Conservation (phyloP, 768 basidiomycete species). For the Omphalotus guepiniiformis region DNA sequence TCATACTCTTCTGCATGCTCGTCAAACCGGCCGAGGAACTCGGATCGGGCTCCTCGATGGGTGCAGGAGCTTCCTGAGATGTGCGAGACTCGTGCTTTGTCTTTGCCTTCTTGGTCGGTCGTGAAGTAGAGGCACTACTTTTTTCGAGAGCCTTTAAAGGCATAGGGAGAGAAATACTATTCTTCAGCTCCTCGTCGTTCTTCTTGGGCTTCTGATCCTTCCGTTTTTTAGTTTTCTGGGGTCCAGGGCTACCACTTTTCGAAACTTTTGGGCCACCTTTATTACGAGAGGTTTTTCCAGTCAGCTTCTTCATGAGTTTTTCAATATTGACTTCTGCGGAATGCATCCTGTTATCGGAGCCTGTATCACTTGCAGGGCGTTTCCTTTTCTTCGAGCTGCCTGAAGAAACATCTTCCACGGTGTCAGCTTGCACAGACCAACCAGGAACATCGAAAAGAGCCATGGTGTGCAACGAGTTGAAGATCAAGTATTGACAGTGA, state of each 20-base stretch:
- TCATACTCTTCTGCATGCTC: conserved; percentile 72
- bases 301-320: conserved; percentile 52
- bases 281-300: conserved; percentile 17
- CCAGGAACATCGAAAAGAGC: conserved; percentile 65
- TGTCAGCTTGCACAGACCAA: conserved; percentile 51
- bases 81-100: conserved; percentile 15
- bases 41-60: conserved; percentile 4
- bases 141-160: conserved; percentile 17
- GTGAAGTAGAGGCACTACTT: conserved; percentile 11
- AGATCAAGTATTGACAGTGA: background rate
- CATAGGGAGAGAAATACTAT: conserved; percentile 19
- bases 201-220: conserved; percentile 5
- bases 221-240: conserved; percentile 13
- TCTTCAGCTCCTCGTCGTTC: conserved; percentile 15
- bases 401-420: conserved; percentile 36
- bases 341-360: conserved; percentile 25
- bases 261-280: conserved; percentile 15
- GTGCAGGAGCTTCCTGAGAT: conserved; percentile 3
- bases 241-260: conserved; percentile 15
- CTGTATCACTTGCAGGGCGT: conserved; percentile 34
- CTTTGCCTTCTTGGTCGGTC: conserved; percentile 14
- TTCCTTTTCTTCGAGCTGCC: conserved; percentile 51
- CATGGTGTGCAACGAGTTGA: conserved; percentile 27
- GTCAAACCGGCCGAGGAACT: conserved; percentile 42
- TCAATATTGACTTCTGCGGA: conserved; percentile 52